A percentile compares a stretch with the other conserved stretches of the same genome.
Conservation (phyloP, 345 rosid genomes). For the Eucalyptus pauciflora region DNA sequence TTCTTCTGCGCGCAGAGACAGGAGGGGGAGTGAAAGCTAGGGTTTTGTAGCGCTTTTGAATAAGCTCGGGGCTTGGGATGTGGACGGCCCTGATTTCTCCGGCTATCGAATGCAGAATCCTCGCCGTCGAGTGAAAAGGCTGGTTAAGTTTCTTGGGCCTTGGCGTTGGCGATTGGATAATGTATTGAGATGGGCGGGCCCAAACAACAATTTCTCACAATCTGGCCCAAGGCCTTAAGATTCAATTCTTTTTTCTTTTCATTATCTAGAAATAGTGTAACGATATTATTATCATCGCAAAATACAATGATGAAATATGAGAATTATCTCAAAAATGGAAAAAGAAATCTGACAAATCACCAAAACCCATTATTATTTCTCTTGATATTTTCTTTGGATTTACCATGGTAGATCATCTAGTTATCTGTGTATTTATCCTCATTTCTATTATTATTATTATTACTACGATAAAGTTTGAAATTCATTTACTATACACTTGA, state of each 20-base stretch:
- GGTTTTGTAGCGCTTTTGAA: not conserved
- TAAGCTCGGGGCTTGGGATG: not conserved
- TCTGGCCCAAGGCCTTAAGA: not conserved
- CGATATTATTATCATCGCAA: not conserved
- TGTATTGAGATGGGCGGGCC: not conserved
- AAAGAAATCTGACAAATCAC: not conserved
- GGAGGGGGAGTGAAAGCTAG: not conserved
- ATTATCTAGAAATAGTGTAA: not conserved
- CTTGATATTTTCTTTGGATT: not conserved
- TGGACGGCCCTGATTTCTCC: not conserved
- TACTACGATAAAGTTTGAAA: not conserved
- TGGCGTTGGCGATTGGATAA: not conserved
- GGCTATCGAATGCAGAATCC: not conserved
- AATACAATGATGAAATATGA: not conserved
- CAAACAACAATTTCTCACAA: too few species aligned
- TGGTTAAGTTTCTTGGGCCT: not conserved
- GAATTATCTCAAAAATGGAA: not conserved
- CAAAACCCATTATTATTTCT: not conserved
- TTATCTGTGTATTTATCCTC: not conserved
- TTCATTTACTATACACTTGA: not conserved
- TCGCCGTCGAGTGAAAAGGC: not conserved
- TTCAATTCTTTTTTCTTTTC: not conserved
- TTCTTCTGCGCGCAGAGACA: not conserved
- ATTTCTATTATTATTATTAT: not conserved
- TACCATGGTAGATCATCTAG: not conserved